Evolutionary conservation across 495 filamentous ascomycete genomes (phyloP).

Genomic region (Sporormia fimetaria): DNA sequence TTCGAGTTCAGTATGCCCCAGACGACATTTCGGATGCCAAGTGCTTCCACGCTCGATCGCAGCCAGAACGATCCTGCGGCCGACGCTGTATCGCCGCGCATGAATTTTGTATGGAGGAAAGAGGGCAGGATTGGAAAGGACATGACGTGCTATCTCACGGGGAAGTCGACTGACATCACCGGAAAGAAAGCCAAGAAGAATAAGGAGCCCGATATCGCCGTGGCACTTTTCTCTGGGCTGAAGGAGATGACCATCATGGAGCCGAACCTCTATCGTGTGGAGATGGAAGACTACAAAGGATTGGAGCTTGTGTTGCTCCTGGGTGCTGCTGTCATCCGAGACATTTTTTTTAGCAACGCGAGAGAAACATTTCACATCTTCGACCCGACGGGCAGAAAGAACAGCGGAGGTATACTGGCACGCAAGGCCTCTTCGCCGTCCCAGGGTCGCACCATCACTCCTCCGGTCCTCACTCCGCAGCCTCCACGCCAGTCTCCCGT

Average conservation of each 20-base stretch:
- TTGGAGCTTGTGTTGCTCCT: slow-evolving; percentile 82
- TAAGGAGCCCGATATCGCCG: slow-evolving; percentile 87
- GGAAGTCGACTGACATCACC: slow-evolving; percentile 52
- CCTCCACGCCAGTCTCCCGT: slow-evolving; percentile 5
- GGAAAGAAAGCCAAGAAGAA: slow-evolving; percentile 54
- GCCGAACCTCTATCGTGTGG: slow-evolving; percentile 78
- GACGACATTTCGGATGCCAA: slow-evolving; percentile 69
- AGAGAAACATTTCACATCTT: slow-evolving; percentile 69
- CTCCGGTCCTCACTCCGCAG: slow-evolving; percentile 17
- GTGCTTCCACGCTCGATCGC: slow-evolving; percentile 62
- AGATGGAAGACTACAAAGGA: slow-evolving; percentile 90
- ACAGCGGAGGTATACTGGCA: slow-evolving; percentile 21
- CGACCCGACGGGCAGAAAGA: slow-evolving; percentile 29
- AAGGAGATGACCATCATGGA: slow-evolving; percentile 79
- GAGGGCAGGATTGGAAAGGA: slow-evolving; percentile 80
- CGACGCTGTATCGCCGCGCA: slow-evolving; percentile 60
- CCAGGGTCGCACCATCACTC: slow-evolving; percentile 7
- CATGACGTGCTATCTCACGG: slow-evolving; percentile 68
- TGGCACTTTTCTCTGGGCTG: slow-evolving; percentile 62
- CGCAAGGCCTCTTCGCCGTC: slow-evolving; percentile 18
- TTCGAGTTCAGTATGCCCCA: slow-evolving; percentile 94
- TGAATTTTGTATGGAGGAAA: slow-evolving; percentile 83
- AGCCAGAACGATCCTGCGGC: slow-evolving; percentile 55
- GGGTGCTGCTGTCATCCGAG: slow-evolving; percentile 70
- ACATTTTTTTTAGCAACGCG: slow-evolving; percentile 63